phyloP scores from a whole-genome alignment of 31 red algal species.

The Odonthalia washingtoniensis region DNA sequence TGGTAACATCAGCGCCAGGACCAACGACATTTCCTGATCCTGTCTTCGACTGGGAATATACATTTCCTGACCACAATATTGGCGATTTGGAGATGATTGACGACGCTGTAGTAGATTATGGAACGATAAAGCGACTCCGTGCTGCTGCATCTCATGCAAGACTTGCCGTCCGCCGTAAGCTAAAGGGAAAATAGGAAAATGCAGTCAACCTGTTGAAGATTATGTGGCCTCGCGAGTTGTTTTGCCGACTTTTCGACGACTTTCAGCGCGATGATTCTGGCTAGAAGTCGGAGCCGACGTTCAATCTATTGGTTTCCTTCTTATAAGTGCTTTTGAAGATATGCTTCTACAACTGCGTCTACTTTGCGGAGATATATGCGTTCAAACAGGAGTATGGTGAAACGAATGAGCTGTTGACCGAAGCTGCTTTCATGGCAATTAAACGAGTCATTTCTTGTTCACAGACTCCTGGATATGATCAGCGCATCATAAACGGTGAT shows the following conservation, averaged over 20 bases:
- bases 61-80: not conserved
- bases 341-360: conserved; percentile 2
- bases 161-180: not conserved
- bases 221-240: not conserved
- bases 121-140: not conserved
- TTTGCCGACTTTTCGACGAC: not conserved
- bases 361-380: not conserved
- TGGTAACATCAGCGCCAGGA: too few relatives aligned
- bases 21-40: not conserved
- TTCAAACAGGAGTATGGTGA: not conserved
- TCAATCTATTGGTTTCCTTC: not conserved
- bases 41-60: not conserved
- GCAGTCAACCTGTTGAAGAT: too few relatives aligned
- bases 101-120: not conserved
- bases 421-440: conserved; percentile 8
- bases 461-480: not conserved
- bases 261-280: not conserved
- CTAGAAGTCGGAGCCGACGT: not conserved
- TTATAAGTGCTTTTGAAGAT: not conserved
- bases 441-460: not conserved
- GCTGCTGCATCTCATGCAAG: not conserved
- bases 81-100: not conserved
- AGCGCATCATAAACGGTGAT: not conserved
- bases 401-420: not conserved
- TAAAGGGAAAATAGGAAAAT: not conserved